These are phyloP conservation scores for Colletotrichum euphorbiae DNA, from an alignment of 2,329 filamentous ascomycete species.

Conservation along the genomic window DNA sequence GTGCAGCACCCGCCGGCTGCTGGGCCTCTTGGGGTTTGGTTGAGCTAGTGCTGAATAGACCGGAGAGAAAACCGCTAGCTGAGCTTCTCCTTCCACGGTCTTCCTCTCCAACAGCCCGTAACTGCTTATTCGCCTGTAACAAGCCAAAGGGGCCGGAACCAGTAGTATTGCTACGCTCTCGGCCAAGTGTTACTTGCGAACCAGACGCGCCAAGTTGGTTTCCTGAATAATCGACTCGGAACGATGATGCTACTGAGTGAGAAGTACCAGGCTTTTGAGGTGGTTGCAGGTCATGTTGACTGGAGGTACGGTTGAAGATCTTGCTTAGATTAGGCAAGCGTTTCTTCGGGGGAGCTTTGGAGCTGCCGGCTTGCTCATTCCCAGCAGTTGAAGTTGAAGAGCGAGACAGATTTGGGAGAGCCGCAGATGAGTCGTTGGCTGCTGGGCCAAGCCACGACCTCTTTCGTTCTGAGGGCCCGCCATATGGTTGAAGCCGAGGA, in stretches of 20 bases:
- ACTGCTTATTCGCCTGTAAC: constrained; percentile 18
- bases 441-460: constrained; percentile 52
- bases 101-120: constrained; percentile 38
- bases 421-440: constrained; percentile 27
- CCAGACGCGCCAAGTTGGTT: constrained; percentile 26
- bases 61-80: constrained; percentile 42
- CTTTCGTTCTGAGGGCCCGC: constrained; percentile 50
- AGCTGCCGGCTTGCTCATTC: constrained; percentile 36
- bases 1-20: background rate
- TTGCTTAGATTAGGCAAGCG: constrained; percentile 56
- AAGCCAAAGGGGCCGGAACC: constrained; percentile 36
- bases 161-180: constrained; percentile 42
- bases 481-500: constrained; percentile 40
- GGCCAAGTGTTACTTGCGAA: constrained; percentile 19
- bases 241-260: constrained; percentile 42
- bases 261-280: constrained; percentile 41
- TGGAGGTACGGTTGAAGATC: constrained; percentile 45
- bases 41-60: constrained; percentile 42
- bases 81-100: constrained; percentile 43
- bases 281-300: constrained; percentile 39
- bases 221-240: constrained; percentile 38
- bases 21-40: constrained; percentile 41
- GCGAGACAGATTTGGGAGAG: constrained; percentile 41
- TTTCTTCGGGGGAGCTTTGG: constrained; percentile 51
- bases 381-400: constrained; percentile 44